Evolutionary conservation across 441 rosid species (phyloP), one percentile per base, ranked within the genome.

Genomic region (Mallotus repandus): DNA sequence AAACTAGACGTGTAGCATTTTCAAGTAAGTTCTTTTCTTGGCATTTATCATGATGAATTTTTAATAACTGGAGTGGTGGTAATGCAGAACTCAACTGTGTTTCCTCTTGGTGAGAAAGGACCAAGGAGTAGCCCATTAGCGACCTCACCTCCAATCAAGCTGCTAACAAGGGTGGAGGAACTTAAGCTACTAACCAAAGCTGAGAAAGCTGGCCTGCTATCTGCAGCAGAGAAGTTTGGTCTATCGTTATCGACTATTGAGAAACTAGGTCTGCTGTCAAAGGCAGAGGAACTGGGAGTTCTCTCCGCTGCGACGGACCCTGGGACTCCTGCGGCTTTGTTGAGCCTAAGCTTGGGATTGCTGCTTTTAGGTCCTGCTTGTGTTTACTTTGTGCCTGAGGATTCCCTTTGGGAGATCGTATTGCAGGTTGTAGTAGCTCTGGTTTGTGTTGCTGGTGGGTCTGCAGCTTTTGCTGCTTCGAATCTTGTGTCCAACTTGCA

Each of bases 391-490:
- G 90, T 91, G 63, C 99, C 98, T 16, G 96, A 92, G 72, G 98
- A 90, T 65, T 83, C 84, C 75, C 73, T 81, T 2, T 83, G 90
- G 92, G 83, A 91, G 77, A 83, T 93, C 1, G 92, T 80, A 16
- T 68, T 86, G 75, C 98, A 90, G 86, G 78, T 76, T 60, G 79
- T 72, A 0, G 88, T 90, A 63, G 90, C 95, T 71, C 58, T 89
- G 14, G 72, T 78, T 46, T 84, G 82, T 69, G 84, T 91, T 5
- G 80, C 84, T 41, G 98, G 92, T 68, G 99, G 96, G 22, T 91
- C 96, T 66, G 97, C 98, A 6, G 96, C 99, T 68, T 91, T 91
- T 68, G 98, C 93, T 46, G 96, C 95, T 12, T 86, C 95, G 0
- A 88, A 79, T 76, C 81, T 95, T 79, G 97, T 88, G 68, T 88